Base-by-base conservation (phyloP, 345 rosid species). In the Brassica cretica region DNA sequence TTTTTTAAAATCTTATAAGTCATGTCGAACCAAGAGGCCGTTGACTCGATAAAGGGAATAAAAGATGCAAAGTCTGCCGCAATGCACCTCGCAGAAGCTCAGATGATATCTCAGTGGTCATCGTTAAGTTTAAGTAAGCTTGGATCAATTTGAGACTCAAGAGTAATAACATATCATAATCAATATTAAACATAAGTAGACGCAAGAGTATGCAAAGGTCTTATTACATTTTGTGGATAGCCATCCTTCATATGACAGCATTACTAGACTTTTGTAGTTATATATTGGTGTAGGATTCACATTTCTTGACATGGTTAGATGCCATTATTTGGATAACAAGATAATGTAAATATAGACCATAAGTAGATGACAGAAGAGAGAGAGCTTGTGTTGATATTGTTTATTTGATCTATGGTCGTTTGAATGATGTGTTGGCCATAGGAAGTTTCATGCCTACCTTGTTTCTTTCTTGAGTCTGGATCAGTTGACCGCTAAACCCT, bases 341-440 rank as follows among this genome's bases (percentile, higher is more conserved):
- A 60, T 39, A 64, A 37, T 60, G 69, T 67, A 68, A 66, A 68
- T 51, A 68, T 51, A 68, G 70, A 62, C 56, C 61, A 67, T 12
- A 79, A 18, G 41, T 67, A 73, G 82, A 37, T 85, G 94, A 93
- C 94, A 91, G 94, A 91, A 89, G 96, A 93, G 93, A 91, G 96
- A 73, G 89, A 91, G 91, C 96, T 64, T 14, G 33, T 19, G 46
- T 80, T 87, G 41, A 88, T 88, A 86, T 19, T 33, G 55, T 83
- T 88, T 64, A 90, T 86, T 87, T 83, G 79, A 87, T 35, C 53
- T 79, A 64, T 61, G 81, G 39, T 76, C 71, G 78, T 62, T 76
- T 81, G 68, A 81, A 41, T 39, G 84, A 53, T 65, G 84, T 9
- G 71, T 68, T 76, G 62, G 63, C 32, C 67, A 73, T 73, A 21